A percentile compares a stretch with the other conserved stretches of the same genome.
Conservation (phyloP, 2,329 filamentous ascomycete genomes). For the Dothideomycetes sp. region DNA sequence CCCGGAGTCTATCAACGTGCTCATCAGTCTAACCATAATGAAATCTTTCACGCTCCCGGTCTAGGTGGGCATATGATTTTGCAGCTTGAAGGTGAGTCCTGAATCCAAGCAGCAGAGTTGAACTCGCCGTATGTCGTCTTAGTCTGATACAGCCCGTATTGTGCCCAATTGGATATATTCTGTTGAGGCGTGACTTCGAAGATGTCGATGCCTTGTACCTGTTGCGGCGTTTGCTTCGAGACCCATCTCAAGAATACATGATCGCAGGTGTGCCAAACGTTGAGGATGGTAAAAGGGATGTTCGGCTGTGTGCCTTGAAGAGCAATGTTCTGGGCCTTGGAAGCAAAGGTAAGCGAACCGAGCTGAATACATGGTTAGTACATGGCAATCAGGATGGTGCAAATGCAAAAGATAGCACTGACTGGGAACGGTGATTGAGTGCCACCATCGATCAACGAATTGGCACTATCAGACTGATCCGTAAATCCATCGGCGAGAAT, state of each 20-base stretch:
- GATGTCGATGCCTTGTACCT: conserved; percentile 16
- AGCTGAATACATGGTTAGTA: background rate
- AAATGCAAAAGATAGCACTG: no score
- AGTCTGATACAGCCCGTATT: conserved; percentile 20
- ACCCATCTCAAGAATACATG: conserved; percentile 24
- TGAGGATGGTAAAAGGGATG: conserved; percentile 24
- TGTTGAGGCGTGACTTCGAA: background rate
- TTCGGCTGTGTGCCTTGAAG: conserved; percentile 23
- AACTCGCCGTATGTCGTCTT: conserved; percentile 27
- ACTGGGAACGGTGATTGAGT: no score
- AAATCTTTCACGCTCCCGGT: no score
- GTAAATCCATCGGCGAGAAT: no score
- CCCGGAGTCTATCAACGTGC: no score
- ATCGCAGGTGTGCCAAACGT: conserved; percentile 21
- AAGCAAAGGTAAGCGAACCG: conserved; percentile 19
- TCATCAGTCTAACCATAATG: no score
- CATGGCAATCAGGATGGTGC: no score
- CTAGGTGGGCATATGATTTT: no score
- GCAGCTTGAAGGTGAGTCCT: no score
- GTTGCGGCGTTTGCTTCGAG: conserved; percentile 19
- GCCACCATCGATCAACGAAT: no score
- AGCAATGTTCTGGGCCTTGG: conserved; percentile 19
- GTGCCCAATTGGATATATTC: background rate
- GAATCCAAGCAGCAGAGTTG: conserved; percentile 26
- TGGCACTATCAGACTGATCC: no score